phyloP scores from a whole-genome alignment of 1,284 basidiomycete species.

The Filobasidium uniguttulatum region DNA sequence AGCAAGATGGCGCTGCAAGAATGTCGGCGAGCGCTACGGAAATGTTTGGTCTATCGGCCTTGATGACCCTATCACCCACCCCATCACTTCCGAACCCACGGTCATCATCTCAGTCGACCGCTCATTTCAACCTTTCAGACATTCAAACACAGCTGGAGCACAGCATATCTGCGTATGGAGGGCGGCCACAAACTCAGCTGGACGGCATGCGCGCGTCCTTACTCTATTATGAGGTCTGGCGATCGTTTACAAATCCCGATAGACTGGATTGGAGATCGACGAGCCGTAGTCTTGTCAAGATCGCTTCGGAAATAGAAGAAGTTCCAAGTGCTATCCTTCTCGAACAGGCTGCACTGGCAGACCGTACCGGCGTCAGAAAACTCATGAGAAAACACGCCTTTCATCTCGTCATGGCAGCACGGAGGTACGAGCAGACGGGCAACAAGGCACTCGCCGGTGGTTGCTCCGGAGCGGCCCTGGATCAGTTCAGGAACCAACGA shows the following conservation, averaged over 20 bases:
- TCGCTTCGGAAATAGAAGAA: slow-evolving; percentile 37
- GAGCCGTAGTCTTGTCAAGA: slow-evolving; percentile 27
- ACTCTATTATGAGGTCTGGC: slow-evolving; percentile 38
- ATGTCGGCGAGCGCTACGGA: slow-evolving; percentile 36
- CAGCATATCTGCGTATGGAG: slow-evolving; percentile 26
- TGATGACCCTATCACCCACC: slow-evolving; percentile 19
- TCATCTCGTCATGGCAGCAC: slow-evolving; percentile 40
- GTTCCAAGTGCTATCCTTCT: slow-evolving; percentile 41
- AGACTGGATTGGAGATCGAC: slow-evolving; percentile 29
- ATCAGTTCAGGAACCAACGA: slow-evolving; percentile 28
- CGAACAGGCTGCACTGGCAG: slow-evolving; percentile 41
- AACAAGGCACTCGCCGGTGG: slow-evolving; percentile 38
- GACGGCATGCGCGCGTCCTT: slow-evolving; percentile 35
- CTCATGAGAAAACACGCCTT: slow-evolving; percentile 37
- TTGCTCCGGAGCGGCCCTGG: slow-evolving; percentile 35
- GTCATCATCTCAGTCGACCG: neutral
- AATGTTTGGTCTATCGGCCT: slow-evolving; percentile 36
- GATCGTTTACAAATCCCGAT: slow-evolving; percentile 18
- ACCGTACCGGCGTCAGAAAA: slow-evolving; percentile 30
- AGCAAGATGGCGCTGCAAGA: slow-evolving; percentile 34
- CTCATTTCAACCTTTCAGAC: slow-evolving; percentile 11
- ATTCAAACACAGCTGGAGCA: slow-evolving; percentile 35
- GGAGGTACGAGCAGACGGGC: slow-evolving; percentile 43
- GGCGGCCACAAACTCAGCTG: slow-evolving; percentile 28
- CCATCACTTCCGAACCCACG: neutral